Evolutionary conservation across 371 early-diverging fungal species (phyloP).

Genomic region (Cladochytrium tenue): DNA sequence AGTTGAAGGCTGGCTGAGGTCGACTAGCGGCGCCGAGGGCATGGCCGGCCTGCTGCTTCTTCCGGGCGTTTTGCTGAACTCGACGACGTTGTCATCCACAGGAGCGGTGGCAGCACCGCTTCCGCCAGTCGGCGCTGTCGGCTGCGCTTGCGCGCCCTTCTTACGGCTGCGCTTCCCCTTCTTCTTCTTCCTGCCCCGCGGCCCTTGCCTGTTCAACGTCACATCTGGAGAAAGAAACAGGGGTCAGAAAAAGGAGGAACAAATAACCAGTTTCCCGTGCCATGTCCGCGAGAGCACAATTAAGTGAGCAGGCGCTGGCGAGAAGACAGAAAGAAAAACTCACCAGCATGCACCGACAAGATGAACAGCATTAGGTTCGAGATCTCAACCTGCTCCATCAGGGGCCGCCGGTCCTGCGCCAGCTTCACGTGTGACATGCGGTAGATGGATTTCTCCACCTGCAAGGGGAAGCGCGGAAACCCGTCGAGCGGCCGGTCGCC

Average conservation of each 20-base stretch:
- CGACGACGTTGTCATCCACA: not conserved
- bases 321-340: not conserved
- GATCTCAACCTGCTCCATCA: conserved; percentile 89
- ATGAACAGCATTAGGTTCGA: conserved; percentile 96
- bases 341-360: conserved; percentile 64
- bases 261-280: conserved; percentile 87
- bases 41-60: not conserved
- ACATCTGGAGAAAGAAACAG: conserved; percentile 66
- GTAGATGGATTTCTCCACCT: conserved; percentile 25
- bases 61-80: not conserved
- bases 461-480: conserved; percentile 23
- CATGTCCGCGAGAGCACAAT: too few relatives aligned
- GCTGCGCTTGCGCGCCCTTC: not conserved
- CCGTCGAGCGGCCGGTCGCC: conserved; percentile 6
- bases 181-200: conserved; percentile 32
- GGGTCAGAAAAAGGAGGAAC: conserved; percentile 94
- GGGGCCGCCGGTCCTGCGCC: conserved; percentile 83
- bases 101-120: not conserved
- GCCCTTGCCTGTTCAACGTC: conserved; percentile 42
- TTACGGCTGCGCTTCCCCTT: conserved; percentile 19
- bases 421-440: conserved; percentile 87
- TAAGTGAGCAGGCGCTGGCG: conserved; percentile 88
- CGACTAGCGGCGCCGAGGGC: not conserved
- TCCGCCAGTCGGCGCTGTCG: too few relatives aligned
- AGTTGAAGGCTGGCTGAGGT: not conserved